Base-by-base conservation (phyloP, 2,329 filamentous ascomycete species). In the Sclerotinia subarctica region DNA sequence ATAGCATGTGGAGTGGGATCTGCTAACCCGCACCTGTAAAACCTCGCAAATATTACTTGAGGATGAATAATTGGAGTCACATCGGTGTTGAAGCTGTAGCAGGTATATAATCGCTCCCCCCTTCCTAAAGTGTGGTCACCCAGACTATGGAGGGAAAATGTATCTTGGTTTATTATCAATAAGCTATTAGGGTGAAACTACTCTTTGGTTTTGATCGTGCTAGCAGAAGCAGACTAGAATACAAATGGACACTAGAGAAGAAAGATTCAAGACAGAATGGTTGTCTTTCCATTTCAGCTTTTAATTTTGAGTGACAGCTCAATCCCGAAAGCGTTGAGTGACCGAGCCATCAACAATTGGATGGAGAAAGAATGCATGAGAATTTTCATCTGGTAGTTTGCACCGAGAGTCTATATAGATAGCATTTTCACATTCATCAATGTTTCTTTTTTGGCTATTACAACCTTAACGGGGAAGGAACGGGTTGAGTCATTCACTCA, bases 261-360 rank as follows among this genome's bases (percentile, higher is more conserved):
- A 3, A n/a, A 24, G 11, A 49, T 10, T 60, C 44, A 24, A 5
- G 6, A n/a, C 1, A 4, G 7, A 24, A 35, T 24, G 6, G 13
- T 10, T 3, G 19, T 17, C 2, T 24, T 7, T 35, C 4, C 29
- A 24, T 24, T 32, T 47, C 2, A 17, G 1, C n/a, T 47, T 60
- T 15, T 5, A 32, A n/a, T 15, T 10, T 5, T 32, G 6, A 47
- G 4, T 5, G 15, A 21, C 24, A 42, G 7, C 2, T 46, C 11
- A 19, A 0, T 7, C 24, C 5, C 21, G 4, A 1, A 47, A 5
- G 8, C 21, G 13, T 19, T 5, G 1, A 49, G 0, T 1, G 19
- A 59, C 10, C 21, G 11, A 15, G 10, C 2, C 0, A 1, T 47
- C 2, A 19, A n/a, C 19, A 13, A 8, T 2, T 62, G 21, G 13